A percentile compares a stretch with the other conserved stretches of the same genome.
Evolutionary conservation across 2,329 filamentous ascomycete genomes (phyloP).

Genomic region (Lojkania enalia): DNA sequence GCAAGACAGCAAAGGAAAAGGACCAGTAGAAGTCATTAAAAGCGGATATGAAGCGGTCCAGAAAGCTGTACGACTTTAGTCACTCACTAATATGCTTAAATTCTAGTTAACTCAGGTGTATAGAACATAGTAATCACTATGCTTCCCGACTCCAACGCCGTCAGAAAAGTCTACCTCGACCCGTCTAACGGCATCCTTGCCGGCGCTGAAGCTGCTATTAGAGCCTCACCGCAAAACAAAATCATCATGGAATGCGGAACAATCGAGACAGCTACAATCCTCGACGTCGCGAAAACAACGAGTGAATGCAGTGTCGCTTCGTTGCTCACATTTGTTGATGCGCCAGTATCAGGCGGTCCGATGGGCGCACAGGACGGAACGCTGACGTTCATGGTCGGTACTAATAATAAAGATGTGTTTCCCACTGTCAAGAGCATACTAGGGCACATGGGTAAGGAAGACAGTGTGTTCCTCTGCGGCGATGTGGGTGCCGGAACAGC

Average conservation of each 20-base stretch:
- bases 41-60: slow-evolving; percentile 47
- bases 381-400: slow-evolving; percentile 91
- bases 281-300: slow-evolving; percentile 73
- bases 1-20: slow-evolving; percentile 38
- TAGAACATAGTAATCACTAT: slow-evolving; percentile 48
- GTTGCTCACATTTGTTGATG: slow-evolving; percentile 80
- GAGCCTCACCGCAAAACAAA: slow-evolving; percentile 55
- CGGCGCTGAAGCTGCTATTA: slow-evolving; percentile 43
- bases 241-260: slow-evolving; percentile 95
- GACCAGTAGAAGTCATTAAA: slow-evolving; percentile 40
- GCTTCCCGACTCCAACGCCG: slow-evolving; percentile 44
- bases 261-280: slow-evolving; percentile 87
- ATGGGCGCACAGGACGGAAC: slow-evolving; percentile 84
- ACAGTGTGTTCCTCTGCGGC: slow-evolving; percentile 79
- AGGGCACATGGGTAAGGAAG: slow-evolving; percentile 72
- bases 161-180: slow-evolving; percentile 49
- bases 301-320: slow-evolving; percentile 49
- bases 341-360: slow-evolving; percentile 92
- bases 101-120: no score
- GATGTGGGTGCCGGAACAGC: slow-evolving; percentile 80
- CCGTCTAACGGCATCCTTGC: slow-evolving; percentile 45
- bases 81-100: no score
- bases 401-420: slow-evolving; percentile 50
- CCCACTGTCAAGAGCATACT: slow-evolving; percentile 67
- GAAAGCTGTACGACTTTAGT: slow-evolving; percentile 33